phyloP scores from a whole-genome alignment of 257 asterid genomes.

The Fraxinus pennsylvanica region DNA sequence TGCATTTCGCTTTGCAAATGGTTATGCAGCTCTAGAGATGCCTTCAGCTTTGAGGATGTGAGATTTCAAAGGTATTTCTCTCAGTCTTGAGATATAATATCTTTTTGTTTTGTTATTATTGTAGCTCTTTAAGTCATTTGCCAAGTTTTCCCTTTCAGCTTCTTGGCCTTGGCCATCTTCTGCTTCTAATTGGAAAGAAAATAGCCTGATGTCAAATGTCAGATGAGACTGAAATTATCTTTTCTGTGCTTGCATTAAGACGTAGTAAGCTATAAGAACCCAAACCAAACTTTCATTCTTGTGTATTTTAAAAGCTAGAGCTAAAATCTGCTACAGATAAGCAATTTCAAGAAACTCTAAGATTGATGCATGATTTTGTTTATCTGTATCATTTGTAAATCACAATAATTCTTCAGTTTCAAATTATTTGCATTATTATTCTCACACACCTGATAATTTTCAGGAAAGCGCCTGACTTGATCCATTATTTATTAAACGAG shows the following conservation, averaged over 20 bases:
- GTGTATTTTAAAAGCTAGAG: background rate
- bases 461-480: constrained; percentile 90
- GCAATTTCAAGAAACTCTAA: background rate
- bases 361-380: background rate
- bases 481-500: constrained; percentile 59
- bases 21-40: constrained; percentile 72
- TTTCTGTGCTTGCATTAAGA: background rate
- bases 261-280: background rate
- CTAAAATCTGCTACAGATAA: constrained; percentile 4
- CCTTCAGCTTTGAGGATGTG: constrained; percentile 63
- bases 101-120: background rate
- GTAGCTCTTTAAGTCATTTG: background rate
- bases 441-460: constrained; percentile 14
- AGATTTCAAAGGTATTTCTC: constrained; percentile 68
- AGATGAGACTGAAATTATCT: background rate
- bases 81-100: background rate
- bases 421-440: background rate
- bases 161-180: background rate
- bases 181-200: background rate
- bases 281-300: background rate
- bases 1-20: constrained; percentile 85
- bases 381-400: background rate
- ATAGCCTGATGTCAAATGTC: background rate
- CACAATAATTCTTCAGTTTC: background rate
- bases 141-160: background rate